Conservation (phyloP, 1,284 basidiomycete species). For the Anthracocystis setariae region DNA sequence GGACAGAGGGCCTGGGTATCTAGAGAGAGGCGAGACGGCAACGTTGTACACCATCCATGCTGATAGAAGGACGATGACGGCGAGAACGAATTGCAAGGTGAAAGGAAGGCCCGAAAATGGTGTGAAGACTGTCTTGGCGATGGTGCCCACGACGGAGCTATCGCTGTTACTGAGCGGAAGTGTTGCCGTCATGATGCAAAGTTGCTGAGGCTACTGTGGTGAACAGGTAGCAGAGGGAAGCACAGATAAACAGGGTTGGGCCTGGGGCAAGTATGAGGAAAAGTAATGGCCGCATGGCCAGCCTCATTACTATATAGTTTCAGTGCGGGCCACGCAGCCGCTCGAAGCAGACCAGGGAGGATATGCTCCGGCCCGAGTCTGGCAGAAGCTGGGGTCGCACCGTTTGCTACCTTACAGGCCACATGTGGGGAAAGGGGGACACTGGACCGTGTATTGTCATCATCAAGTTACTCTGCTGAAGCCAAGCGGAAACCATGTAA, state of each 20-base stretch:
- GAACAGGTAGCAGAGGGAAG: background rate
- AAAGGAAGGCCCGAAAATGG: constrained; percentile 20
- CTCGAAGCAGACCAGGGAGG: background rate
- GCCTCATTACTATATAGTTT: constrained; percentile 15
- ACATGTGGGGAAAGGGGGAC: too few species aligned
- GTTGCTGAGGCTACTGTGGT: constrained; percentile 2
- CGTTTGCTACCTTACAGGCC: too few species aligned
- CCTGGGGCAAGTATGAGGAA: background rate
- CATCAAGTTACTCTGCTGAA: background rate
- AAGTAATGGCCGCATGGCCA: background rate
- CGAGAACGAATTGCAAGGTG: constrained; percentile 15
- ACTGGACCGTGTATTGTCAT: too few species aligned
- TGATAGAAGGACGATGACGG: constrained; percentile 3
- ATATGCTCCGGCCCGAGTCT: background rate
- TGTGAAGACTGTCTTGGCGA: constrained; percentile 17
- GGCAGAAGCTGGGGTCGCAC: background rate
- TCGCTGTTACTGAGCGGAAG: constrained; percentile 8
- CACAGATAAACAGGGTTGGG: constrained; percentile 10
- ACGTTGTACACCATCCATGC: constrained; percentile 43
- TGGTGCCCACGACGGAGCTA: constrained; percentile 23
- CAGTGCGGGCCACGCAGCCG: background rate
- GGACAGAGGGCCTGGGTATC: constrained; percentile 47
- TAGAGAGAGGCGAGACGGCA: constrained; percentile 42
- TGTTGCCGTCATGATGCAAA: constrained; percentile 15
- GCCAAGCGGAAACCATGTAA: too few species aligned